Conservation (phyloP, 352 stramenopile genomes). For the Globisporangium camurandrum region DNA sequence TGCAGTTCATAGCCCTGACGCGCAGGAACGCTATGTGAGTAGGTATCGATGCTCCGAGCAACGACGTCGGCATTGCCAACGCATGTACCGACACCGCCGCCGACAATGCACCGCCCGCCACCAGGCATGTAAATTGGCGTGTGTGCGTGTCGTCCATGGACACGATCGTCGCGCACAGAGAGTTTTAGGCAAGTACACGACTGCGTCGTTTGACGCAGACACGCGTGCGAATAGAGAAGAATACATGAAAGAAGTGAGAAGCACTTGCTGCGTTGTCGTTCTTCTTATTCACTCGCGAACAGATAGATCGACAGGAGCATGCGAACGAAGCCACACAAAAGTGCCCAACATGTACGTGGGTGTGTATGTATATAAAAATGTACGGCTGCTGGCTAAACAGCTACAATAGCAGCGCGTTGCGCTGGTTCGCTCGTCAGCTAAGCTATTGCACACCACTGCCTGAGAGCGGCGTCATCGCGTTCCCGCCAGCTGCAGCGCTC, state of each 20-base stretch:
- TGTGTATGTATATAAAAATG: no score
- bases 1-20: not conserved
- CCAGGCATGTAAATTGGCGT: slow-evolving; percentile 19
- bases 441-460: not conserved
- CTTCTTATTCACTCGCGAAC: no score
- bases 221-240: no score
- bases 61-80: not conserved
- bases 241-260: no score
- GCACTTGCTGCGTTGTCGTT: no score
- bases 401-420: not conserved
- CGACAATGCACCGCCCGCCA: slow-evolving; percentile 6
- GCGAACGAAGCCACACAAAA: no score
- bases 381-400: not conserved
- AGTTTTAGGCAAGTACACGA: no score
- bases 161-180: no score
- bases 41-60: slow-evolving; percentile 12
- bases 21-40: not conserved
- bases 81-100: not conserved
- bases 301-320: no score
- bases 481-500: slow-evolving; percentile 18
- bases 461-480: slow-evolving; percentile 15
- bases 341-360: no score
- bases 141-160: no score
- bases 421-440: not conserved
- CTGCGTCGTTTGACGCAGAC: no score